Percentiles rank a stretch among this genome's conserved stretches.
Conservation (phyloP, 495 filamentous ascomycete genomes). For the Penicillium canescens region DNA sequence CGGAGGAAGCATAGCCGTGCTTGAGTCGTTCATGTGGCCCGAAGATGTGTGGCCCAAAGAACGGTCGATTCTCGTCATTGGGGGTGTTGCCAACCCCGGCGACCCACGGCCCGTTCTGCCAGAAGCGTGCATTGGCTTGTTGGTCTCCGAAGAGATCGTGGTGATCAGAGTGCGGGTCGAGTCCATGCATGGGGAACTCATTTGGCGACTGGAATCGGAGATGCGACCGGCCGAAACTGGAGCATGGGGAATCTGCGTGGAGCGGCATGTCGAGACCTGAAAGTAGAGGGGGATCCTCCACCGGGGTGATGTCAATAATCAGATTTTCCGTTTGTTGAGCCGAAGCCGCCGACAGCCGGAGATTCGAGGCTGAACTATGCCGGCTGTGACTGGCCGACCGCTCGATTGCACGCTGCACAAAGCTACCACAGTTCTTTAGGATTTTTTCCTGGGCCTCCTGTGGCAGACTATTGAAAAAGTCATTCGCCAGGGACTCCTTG, state of each 20-base stretch:
- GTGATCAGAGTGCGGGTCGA: constrained; percentile 43
- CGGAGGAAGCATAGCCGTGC: constrained; percentile 53
- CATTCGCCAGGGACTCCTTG: constrained; percentile 45
- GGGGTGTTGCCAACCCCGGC: constrained; percentile 50
- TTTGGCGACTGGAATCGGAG: constrained; percentile 47
- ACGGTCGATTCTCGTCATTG: constrained; percentile 49
- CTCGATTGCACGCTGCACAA: constrained; percentile 46
- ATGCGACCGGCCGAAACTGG: constrained; percentile 51
- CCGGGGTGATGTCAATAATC: constrained; percentile 50
- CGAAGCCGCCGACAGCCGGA: constrained; percentile 42
- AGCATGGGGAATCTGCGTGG: constrained; percentile 48
- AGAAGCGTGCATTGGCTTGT: constrained; percentile 51
- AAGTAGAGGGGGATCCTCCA: constrained; percentile 40
- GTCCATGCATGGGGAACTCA: constrained; percentile 44
- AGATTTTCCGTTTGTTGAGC: constrained; percentile 49
- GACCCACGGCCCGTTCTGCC: constrained; percentile 49
- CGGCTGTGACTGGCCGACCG: constrained; percentile 46
- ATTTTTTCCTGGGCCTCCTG: constrained; percentile 45
- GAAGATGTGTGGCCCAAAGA: constrained; percentile 44
- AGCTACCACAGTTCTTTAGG: constrained; percentile 48
- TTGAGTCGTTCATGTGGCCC: constrained; percentile 50
- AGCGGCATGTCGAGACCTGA: constrained; percentile 43
- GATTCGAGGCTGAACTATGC: constrained; percentile 43
- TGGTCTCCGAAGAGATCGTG: constrained; percentile 52
- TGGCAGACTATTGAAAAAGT: constrained; percentile 44